These are phyloP conservation scores for Juglanconis juglandina DNA, from an alignment of 2,329 filamentous ascomycete species.

Conservation along the genomic window DNA sequence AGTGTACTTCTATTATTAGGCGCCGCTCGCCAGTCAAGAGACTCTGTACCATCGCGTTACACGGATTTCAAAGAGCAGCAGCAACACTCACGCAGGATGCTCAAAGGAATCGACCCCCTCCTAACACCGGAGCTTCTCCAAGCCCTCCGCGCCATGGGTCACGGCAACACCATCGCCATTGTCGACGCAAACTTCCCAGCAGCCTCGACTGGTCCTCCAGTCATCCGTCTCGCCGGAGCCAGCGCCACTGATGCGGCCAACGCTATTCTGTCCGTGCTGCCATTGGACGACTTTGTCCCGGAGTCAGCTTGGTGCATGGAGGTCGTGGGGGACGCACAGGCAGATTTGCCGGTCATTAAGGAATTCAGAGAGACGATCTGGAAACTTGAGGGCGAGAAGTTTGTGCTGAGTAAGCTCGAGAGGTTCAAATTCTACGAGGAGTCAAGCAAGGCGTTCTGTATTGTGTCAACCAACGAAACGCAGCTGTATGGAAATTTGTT, in stretches of 20 bases:
- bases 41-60: background rate
- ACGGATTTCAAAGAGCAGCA: background rate
- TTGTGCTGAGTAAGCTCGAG: conserved; percentile 5
- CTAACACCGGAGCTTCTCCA: conserved; percentile 4
- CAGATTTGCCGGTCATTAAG: conserved; percentile 1
- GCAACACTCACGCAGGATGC: background rate
- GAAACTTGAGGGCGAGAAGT: conserved; percentile 1
- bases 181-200: conserved; percentile 9
- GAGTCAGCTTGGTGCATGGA: conserved; percentile 11
- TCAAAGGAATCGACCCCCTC: conserved; percentile 7
- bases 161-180: conserved; percentile 4
- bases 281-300: conserved; percentile 6
- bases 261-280: conserved; percentile 9
- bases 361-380: conserved; percentile 6
- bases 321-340: conserved; percentile 2
- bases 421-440: conserved; percentile 4
- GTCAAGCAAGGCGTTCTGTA: conserved; percentile 1
- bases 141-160: conserved; percentile 6
- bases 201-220: background rate
- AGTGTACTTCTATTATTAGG: background rate
- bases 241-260: conserved; percentile 6
- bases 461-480: conserved; percentile 1
- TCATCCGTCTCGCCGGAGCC: conserved; percentile 8
- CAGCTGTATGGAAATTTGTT: conserved; percentile 3
- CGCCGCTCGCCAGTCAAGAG: too few species aligned